Conservation (phyloP, 257 asterid species). For the Rubia yunnanensis region DNA sequence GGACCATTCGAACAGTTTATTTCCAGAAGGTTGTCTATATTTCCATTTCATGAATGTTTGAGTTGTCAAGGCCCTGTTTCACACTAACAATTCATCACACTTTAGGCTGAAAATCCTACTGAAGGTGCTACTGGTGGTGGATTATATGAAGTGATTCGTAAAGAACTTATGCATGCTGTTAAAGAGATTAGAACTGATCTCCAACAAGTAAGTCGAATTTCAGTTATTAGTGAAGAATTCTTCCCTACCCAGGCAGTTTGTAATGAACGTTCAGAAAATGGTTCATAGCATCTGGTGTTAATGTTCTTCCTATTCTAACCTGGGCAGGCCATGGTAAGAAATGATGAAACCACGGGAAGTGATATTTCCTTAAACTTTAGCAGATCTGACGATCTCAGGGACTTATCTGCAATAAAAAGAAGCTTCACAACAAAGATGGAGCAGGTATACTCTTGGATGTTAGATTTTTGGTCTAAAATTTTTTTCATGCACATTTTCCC, state of each 20-base stretch:
- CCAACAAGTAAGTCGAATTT: conserved; percentile 47
- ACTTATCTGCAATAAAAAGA: conserved; percentile 28
- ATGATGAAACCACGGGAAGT: conserved; percentile 22
- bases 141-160: conserved; percentile 62
- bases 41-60: not conserved
- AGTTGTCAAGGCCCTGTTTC: not conserved
- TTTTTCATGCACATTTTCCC: not conserved
- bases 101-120: conserved; percentile 52
- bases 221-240: not conserved
- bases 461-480: not conserved
- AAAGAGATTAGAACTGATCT: conserved; percentile 70
- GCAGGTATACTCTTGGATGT: conserved; percentile 30
- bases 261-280: not conserved
- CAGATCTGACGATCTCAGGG: conserved; percentile 21
- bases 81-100: conserved; percentile 6
- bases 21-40: conserved; percentile 47
- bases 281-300: conserved; percentile 3
- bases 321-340: conserved; percentile 38
- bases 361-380: conserved; percentile 33
- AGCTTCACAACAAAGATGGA: conserved; percentile 38
- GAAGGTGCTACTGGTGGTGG: conserved; percentile 44
- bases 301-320: conserved; percentile 6
- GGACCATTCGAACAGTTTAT: conserved; percentile 61
- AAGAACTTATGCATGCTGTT: conserved; percentile 80
- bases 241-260: not conserved